Conservation (phyloP, 1,284 basidiomycete genomes). For the Malassezia psittaci region DNA sequence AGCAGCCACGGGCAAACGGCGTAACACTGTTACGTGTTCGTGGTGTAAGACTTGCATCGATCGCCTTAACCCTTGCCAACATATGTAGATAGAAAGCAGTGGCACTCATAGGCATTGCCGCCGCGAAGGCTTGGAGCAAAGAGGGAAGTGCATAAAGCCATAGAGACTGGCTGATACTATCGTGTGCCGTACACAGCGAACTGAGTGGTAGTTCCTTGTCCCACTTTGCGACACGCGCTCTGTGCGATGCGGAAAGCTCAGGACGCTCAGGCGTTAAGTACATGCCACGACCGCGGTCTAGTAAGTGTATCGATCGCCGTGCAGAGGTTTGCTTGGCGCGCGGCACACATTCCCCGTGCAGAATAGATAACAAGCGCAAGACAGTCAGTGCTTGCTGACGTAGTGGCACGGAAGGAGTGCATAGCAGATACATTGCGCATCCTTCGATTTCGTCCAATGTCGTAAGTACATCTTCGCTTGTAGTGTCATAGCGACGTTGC, state of each 20-base stretch:
- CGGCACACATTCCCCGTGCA: slow-evolving; percentile 28
- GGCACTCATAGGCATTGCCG: neutral
- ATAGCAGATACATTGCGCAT: slow-evolving; percentile 63
- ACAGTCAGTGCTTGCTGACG: slow-evolving; percentile 46
- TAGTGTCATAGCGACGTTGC: slow-evolving; percentile 45
- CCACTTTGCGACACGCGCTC: slow-evolving; percentile 25
- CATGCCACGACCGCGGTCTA: neutral
- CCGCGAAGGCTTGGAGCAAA: slow-evolving; percentile 22
- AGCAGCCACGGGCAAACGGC: slow-evolving; percentile 6
- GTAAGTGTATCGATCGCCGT: neutral
- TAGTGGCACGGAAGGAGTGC: slow-evolving; percentile 60
- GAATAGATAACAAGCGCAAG: slow-evolving; percentile 30
- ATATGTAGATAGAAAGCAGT: slow-evolving; percentile 1
- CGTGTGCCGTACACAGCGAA: slow-evolving; percentile 49
- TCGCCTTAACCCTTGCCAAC: slow-evolving; percentile 1
- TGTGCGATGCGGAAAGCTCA: slow-evolving; percentile 25
- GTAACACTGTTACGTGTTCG: neutral
- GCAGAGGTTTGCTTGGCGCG: neutral
- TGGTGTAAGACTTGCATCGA: slow-evolving; percentile 3
- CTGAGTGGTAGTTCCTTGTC: slow-evolving; percentile 19
- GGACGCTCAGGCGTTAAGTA: slow-evolving; percentile 23
- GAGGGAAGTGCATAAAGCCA: slow-evolving; percentile 50
- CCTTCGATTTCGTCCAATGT: slow-evolving; percentile 57
- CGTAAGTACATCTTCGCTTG: slow-evolving; percentile 19
- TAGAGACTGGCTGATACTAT: slow-evolving; percentile 48